A percentile compares a stretch with the other conserved stretches of the same genome.
Evolutionary conservation across 2,329 filamentous ascomycete species (phyloP).

Genomic region (Fusarium sp.): DNA sequence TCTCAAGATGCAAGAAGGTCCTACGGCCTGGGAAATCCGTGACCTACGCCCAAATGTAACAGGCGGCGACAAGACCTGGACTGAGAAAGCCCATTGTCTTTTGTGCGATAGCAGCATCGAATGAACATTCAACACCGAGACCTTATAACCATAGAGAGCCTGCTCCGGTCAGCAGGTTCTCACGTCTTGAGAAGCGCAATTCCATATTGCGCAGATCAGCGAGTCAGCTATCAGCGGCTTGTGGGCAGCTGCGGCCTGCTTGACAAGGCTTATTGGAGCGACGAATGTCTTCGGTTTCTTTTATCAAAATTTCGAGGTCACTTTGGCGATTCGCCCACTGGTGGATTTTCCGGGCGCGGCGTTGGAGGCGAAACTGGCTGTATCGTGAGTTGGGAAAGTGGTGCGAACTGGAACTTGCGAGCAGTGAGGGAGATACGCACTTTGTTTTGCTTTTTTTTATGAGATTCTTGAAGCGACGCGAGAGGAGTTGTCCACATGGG

Average conservation of each 20-base stretch:
- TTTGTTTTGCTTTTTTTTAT: constrained; percentile 23
- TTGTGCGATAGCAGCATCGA: constrained; percentile 61
- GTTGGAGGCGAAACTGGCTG: constrained; percentile 44
- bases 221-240: constrained; percentile 6
- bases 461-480: constrained; percentile 3
- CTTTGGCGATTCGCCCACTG: constrained; percentile 42
- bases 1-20: constrained; percentile 59
- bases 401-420: constrained; percentile 32
- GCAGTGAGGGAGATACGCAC: constrained; percentile 13
- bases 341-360: constrained; percentile 45
- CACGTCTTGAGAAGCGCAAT: constrained; percentile 12
- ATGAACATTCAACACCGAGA: constrained; percentile 41
- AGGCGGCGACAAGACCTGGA: constrained; percentile 65
- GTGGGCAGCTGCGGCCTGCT: background rate
- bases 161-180: constrained; percentile 23
- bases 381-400: constrained; percentile 35
- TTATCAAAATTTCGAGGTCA: constrained; percentile 38
- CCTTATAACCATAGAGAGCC: background rate
- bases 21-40: constrained; percentile 62
- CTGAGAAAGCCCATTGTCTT: constrained; percentile 61
- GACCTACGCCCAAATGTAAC: constrained; percentile 61
- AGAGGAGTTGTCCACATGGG: background rate
- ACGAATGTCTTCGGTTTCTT: constrained; percentile 32
- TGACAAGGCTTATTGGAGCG: constrained; percentile 12
- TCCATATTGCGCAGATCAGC: constrained; percentile 2